Evolutionary conservation across 2,329 filamentous ascomycete species (phyloP).

Genomic region (Xylaria sp.): DNA sequence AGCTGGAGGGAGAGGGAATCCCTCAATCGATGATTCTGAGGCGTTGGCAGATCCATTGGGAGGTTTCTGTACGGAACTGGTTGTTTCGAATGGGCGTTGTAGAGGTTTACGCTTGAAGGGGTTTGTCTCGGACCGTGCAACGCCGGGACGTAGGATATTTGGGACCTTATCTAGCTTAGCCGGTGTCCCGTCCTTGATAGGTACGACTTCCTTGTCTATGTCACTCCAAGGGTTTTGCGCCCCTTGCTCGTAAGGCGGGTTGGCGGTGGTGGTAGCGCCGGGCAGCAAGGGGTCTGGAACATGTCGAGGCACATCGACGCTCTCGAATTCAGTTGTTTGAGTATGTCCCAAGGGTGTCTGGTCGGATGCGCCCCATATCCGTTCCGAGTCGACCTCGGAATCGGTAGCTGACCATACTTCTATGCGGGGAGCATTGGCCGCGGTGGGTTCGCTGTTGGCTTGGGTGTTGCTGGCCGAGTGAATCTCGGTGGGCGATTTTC

Average conservation of each 20-base stretch:
- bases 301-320: conserved; percentile 40
- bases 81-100: conserved; percentile 27
- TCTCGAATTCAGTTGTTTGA: conserved; percentile 29
- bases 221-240: conserved; percentile 53
- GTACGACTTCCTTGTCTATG: conserved; percentile 25
- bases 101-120: conserved; percentile 64
- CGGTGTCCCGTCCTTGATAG: conserved; percentile 31
- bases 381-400: conserved; percentile 48
- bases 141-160: conserved; percentile 48
- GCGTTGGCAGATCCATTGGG: conserved; percentile 34
- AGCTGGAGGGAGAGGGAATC: conserved; percentile 57
- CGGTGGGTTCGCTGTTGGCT: conserved; percentile 36
- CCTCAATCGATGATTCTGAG: conserved; percentile 49
- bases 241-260: conserved; percentile 46
- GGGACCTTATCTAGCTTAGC: conserved; percentile 46
- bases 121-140: conserved; percentile 58
- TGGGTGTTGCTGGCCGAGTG: conserved; percentile 36
- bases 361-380: conserved; percentile 45
- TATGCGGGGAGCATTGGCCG: conserved; percentile 45
- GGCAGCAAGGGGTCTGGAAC: conserved; percentile 51
- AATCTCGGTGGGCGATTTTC: conserved; percentile 52
- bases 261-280: conserved; percentile 41
- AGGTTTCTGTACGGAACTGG: conserved; percentile 35
- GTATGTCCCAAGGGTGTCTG: conserved; percentile 15
- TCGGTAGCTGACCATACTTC: conserved; percentile 50